Base-by-base conservation (phyloP, 208 protist species). In the Wallacemonas sp. region DNA sequence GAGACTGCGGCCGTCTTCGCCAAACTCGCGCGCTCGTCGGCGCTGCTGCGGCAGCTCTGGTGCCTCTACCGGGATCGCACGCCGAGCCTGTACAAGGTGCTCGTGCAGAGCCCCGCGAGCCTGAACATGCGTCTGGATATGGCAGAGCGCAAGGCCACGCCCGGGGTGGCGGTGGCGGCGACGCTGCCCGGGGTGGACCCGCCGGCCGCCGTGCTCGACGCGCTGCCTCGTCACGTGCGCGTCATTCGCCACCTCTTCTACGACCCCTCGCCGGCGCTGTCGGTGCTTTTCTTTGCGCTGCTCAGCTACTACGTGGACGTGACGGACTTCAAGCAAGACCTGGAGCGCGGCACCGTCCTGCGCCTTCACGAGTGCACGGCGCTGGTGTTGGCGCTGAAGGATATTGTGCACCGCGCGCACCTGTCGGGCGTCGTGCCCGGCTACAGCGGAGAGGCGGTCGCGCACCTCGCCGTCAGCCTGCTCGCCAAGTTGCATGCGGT, bases 341-440 rank as follows among this genome's bases (percentile, higher is more conserved):
- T 95, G 39, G 61, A 78, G n/a, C 66, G 57, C 11, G 55, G 28
- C 20, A 41, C 57, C 26, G 76, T 95, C 26, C 59, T 89, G 36
- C 52, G 72, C 45, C 46, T 48, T 33, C 32, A 67, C 46, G 85
- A 92, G 39, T 69, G 57, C 8, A 74, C 79, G 31, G 68, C 79
- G n/a, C 69, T 95, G 57, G 44, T 92, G n/a, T 55, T 95, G n/a
- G 63, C 73, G 18, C 67, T 95, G 16, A 91, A 92, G 65, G 87
- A 88, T 25, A 84, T 93, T 61, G 76, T 91, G 12, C 69, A 88
- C 72, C 78, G 85, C 11, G 63, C 90, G 11, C 84, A 92, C 67
- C 64, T 92, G 41, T 70, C 83, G 68, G 90, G 90, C 67, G 81
- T 95, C 31, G 65, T 89, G 25, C 82, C 90, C 4, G 31, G 75